Evolutionary conservation across 768 basidiomycete species (phyloP).

Genomic region (Termitomyces eurrhizus): DNA sequence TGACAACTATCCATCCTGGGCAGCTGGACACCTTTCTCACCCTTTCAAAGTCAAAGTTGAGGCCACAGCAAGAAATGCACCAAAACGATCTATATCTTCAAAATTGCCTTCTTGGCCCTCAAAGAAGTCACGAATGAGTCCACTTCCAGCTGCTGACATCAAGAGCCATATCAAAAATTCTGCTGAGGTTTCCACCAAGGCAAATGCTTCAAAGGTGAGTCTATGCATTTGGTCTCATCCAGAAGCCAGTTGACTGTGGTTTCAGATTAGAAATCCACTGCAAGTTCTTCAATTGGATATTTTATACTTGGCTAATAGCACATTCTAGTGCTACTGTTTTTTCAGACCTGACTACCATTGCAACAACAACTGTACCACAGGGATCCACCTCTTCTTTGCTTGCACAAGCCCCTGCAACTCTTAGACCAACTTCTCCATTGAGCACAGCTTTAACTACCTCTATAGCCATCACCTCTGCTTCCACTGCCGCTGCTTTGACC

Average conservation of each 20-base stretch:
- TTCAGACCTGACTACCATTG: background rate
- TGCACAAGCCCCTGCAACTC: no score
- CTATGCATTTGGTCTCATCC: background rate
- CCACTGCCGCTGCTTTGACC: background rate
- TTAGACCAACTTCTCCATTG: no score
- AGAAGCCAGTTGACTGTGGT: background rate
- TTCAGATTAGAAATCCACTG: background rate
- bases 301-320: background rate
- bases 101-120: background rate
- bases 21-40: background rate
- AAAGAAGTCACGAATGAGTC: background rate
- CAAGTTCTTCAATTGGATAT: background rate
- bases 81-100: background rate
- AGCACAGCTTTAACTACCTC: background rate
- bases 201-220: background rate
- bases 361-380: background rate
- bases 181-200: background rate
- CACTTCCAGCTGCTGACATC: background rate
- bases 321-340: background rate
- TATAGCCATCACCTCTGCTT: background rate
- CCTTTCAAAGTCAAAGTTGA: background rate
- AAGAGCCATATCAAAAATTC: background rate
- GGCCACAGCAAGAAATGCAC: background rate
- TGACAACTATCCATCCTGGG: conserved; percentile 6
- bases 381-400: no score